Evolutionary conservation across 164 flowering plant species (phyloP).

Genomic region (Magnolia sinica): DNA sequence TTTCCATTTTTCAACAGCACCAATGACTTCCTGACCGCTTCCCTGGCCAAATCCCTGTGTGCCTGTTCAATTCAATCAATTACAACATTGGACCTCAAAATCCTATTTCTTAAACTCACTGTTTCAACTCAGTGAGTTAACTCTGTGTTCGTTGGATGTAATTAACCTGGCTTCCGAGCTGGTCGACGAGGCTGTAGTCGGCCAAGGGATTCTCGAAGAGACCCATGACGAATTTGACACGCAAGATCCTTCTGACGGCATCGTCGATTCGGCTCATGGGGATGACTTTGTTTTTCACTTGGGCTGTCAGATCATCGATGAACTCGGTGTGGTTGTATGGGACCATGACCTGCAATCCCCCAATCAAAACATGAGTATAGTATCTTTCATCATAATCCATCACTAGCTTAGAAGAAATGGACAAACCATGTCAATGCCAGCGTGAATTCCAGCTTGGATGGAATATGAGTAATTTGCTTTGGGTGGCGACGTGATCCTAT

Average conservation of each 20-base stretch:
- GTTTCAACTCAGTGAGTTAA: neutral
- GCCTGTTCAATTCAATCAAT: constrained; percentile 14
- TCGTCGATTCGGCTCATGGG: constrained; percentile 19
- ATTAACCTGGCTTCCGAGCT: constrained; percentile 14
- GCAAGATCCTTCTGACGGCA: constrained; percentile 14
- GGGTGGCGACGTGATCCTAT: constrained; percentile 35
- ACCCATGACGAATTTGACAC: constrained; percentile 16
- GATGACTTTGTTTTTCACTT: constrained; percentile 7
- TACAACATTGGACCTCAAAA: neutral
- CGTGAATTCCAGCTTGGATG: constrained; percentile 30
- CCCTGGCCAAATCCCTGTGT: constrained; percentile 36
- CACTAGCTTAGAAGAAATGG: neutral
- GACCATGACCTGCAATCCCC: constrained; percentile 11
- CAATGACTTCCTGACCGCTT: constrained; percentile 37
- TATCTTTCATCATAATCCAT: neutral
- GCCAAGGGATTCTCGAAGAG: constrained; percentile 16
- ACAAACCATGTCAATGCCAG: constrained; percentile 50
- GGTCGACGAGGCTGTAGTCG: constrained; percentile 14
- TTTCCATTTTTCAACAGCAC: constrained; percentile 36
- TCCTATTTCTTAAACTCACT: neutral
- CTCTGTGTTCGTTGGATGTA: neutral
- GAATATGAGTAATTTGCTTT: constrained; percentile 36
- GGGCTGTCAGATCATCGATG: constrained; percentile 10
- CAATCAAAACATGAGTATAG: no score
- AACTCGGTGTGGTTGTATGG: constrained; percentile 9